Percentiles rank a stretch among this genome's conserved stretches.
phyloP scores from a whole-genome alignment of 225 moss, liverwort and hornwort genomes.

The Physcomitrellopsis africana region DNA sequence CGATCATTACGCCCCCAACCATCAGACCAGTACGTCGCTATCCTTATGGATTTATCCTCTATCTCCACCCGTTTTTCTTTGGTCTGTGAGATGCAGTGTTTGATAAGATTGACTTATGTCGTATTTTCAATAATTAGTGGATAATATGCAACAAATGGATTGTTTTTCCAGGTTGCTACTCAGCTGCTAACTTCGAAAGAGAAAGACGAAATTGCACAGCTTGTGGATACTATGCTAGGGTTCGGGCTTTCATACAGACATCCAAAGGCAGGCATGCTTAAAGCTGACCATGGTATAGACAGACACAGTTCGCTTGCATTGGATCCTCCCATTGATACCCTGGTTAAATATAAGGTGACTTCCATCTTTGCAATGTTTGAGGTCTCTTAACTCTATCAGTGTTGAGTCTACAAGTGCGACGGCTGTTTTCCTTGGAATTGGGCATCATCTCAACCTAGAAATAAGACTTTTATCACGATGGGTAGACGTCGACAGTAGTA shows the following conservation, averaged over 20 bases:
- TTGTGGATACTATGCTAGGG: slow-evolving; percentile 66
- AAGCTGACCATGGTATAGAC: slow-evolving; percentile 38
- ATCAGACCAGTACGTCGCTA: slow-evolving; percentile 54
- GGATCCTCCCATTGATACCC: slow-evolving; percentile 53
- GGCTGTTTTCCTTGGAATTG: not conserved
- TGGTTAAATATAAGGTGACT: slow-evolving; percentile 55
- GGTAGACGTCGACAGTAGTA: not conserved
- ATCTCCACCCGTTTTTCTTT: not conserved
- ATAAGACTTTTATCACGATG: not conserved
- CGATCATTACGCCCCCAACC: slow-evolving; percentile 59
- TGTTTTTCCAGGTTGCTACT: slow-evolving; percentile 52
- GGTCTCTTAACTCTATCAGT: slow-evolving; percentile 6
- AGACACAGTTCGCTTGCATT: slow-evolving; percentile 47
- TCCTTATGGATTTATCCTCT: slow-evolving; percentile 5
- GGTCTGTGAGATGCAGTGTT: not conserved
- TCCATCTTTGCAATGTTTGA: slow-evolving; percentile 2
- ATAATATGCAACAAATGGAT: slow-evolving; percentile 17
- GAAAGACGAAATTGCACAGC: slow-evolving; percentile 51
- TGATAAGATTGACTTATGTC: not conserved
- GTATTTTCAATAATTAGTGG: slow-evolving; percentile 11
- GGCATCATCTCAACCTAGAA: not conserved
- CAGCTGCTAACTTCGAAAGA: slow-evolving; percentile 58
- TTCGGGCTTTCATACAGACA: slow-evolving; percentile 64
- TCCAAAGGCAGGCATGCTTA: slow-evolving; percentile 41
- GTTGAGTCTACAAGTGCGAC: not conserved